phyloP scores from a whole-genome alignment of 192 early-diverging fungal genomes.

The Coemansia sp. region DNA sequence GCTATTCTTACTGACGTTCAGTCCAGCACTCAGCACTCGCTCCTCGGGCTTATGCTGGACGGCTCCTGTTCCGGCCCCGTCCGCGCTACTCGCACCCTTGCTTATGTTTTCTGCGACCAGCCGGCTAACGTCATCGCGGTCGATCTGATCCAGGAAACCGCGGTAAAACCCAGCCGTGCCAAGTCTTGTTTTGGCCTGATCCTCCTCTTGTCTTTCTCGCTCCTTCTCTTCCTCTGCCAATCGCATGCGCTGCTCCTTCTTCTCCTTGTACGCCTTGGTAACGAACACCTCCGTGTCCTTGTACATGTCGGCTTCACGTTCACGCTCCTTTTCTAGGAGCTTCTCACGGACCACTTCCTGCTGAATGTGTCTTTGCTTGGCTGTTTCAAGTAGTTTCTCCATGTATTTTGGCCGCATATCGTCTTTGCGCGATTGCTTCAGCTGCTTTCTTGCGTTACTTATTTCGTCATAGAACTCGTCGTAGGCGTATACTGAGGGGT shows the following conservation, averaged over 20 bases:
- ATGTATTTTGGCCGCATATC: slow-evolving; percentile 41
- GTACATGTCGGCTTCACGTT: slow-evolving; percentile 30
- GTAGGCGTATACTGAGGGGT: slow-evolving; percentile 37
- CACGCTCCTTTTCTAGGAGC: slow-evolving; percentile 35
- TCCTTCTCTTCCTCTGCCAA: slow-evolving; percentile 31
- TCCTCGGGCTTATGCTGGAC: not conserved
- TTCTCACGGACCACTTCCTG: slow-evolving; percentile 29
- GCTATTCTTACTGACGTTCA: not conserved
- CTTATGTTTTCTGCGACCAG: not conserved
- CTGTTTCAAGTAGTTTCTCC: slow-evolving; percentile 39
- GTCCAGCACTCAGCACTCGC: slow-evolving; percentile 2
- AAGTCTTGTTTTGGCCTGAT: not conserved
- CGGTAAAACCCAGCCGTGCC: slow-evolving; percentile 17
- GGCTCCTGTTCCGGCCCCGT: not conserved
- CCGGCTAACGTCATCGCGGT: slow-evolving; percentile 54
- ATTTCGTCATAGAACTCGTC: slow-evolving; percentile 41
- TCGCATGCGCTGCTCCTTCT: slow-evolving; percentile 31
- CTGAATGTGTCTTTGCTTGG: slow-evolving; percentile 38
- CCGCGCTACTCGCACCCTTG: not conserved
- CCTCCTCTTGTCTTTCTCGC: slow-evolving; percentile 11
- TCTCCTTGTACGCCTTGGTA: slow-evolving; percentile 33
- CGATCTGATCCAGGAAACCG: slow-evolving; percentile 44
- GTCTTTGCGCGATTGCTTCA: slow-evolving; percentile 9
- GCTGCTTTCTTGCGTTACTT: slow-evolving; percentile 4
- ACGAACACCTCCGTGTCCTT: slow-evolving; percentile 44